Evolutionary conservation across 2,329 filamentous ascomycete genomes (phyloP).

Genomic region (Lasiodiplodia sp.): DNA sequence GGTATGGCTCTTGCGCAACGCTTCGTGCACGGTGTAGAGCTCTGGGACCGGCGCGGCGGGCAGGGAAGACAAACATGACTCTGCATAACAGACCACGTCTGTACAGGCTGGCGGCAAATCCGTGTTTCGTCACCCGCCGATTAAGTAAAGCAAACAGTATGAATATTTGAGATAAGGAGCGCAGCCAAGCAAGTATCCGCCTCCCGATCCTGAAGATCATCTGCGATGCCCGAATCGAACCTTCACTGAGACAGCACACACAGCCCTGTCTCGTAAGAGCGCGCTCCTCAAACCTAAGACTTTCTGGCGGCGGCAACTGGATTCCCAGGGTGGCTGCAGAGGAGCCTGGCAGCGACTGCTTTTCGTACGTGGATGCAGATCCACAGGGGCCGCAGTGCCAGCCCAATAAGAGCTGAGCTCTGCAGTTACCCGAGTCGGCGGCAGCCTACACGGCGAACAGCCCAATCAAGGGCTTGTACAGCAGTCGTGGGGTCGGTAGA

Average conservation of each 20-base stretch:
- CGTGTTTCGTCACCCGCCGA: conserved; percentile 17
- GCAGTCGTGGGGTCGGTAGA: conserved; percentile 1
- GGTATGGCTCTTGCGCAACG: conserved; percentile 1
- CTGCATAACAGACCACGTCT: conserved; percentile 16
- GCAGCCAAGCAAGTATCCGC: conserved; percentile 13
- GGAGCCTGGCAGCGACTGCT: conserved; percentile 4
- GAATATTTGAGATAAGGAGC: conserved; percentile 23
- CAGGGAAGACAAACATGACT: conserved; percentile 17
- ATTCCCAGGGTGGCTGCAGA: conserved; percentile 22
- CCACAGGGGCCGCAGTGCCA: conserved; percentile 18
- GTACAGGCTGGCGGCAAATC: conserved; percentile 15
- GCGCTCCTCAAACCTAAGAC: conserved; percentile 5
- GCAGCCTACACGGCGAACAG: conserved; percentile 14
- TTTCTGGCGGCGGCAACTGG: neutral
- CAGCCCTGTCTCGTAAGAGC: neutral
- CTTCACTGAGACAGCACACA: conserved; percentile 9
- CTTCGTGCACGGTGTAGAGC: conserved; percentile 6
- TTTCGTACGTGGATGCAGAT: conserved; percentile 13
- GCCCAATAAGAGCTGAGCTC: conserved; percentile 18
- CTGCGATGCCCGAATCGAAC: neutral
- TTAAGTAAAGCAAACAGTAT: conserved; percentile 25
- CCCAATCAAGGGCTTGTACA: conserved; percentile 25
- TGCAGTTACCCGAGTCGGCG: conserved; percentile 15
- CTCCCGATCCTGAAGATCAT: neutral
- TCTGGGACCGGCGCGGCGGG: conserved; percentile 9